Conservation (phyloP, 2,329 filamentous ascomycete species). For the Colletotrichum sidae region DNA sequence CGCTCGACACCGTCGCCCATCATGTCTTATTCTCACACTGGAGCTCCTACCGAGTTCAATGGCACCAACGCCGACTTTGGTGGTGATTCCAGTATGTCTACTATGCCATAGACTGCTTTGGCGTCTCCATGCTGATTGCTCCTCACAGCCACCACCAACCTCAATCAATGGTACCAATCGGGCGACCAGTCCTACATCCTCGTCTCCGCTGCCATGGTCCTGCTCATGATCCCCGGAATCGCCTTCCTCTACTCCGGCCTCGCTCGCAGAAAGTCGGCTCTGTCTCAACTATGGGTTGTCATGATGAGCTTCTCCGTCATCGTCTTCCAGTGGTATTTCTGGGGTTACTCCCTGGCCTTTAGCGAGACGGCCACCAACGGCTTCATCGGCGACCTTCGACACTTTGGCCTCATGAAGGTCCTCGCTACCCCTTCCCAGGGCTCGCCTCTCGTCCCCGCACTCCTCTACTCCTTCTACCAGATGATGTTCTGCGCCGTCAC, state of each 20-base stretch:
- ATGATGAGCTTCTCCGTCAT: conserved; percentile 94
- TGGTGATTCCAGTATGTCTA: conserved; percentile 80
- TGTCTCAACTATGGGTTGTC: conserved; percentile 97
- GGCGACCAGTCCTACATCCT: conserved; percentile 97
- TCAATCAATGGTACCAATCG: conserved; percentile 95
- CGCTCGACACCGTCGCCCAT: conserved; percentile 35
- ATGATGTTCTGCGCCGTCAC: conserved; percentile 98
- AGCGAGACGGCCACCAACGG: conserved; percentile 83
- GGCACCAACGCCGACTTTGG: conserved; percentile 73
- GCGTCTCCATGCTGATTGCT: conserved; percentile 9
- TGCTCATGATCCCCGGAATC: conserved; percentile 97
- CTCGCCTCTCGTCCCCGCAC: conserved; percentile 86
- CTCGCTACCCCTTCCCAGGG: conserved; percentile 88
- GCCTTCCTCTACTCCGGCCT: conserved; percentile 98
- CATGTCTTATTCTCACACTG: conserved; percentile 72
- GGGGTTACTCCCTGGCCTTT: conserved; percentile 97
- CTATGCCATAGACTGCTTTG: background rate
- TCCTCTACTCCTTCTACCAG: conserved; percentile 92
- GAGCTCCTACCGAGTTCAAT: conserved; percentile 70
- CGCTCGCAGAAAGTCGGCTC: conserved; percentile 95
- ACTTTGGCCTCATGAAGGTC: conserved; percentile 90
- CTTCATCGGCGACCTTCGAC: conserved; percentile 90
- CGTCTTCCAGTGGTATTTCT: conserved; percentile 99
- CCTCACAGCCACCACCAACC: conserved; percentile 77
- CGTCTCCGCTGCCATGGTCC: conserved; percentile 88